Evolutionary conservation across 2,329 filamentous ascomycete species (phyloP), one percentile per base, ranked within the genome.

Genomic region (Pseudocercospora musae): DNA sequence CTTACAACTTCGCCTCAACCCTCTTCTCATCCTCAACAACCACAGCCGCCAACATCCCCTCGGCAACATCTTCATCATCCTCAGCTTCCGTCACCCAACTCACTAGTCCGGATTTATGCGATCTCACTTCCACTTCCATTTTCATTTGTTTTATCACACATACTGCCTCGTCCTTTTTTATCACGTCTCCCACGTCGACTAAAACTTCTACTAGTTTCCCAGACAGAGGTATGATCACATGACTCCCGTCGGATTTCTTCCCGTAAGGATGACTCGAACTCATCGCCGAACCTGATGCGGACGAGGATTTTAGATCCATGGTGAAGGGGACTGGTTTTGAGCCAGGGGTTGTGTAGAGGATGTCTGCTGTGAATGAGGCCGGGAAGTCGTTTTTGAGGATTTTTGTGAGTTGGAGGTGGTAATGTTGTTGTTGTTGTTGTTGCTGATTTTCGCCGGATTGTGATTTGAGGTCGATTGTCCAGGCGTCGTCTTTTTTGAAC

Each of bases 101-200:
- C 4, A 85, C 78, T 1, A 69, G 71, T 0, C 85, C 85, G 0
- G 76, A 75, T 4, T 77, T 76, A 15, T 78, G 76, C 59, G 78
- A 79, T 21, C 86, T 73, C 2, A 89, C 81, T 68, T 88, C 86
- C n/a, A 88, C 73, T 66, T 89, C 86, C 86, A 88, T 89, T 74
- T 88, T 88, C 85, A 88, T 88, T 73, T 88, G 86, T 72, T 84
- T 83, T 20, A 88, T 81, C 18, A 88, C 84, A 7, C 77, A 83
- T 66, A 88, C 76, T 0, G 82, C 74, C 42, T 87, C 81, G 1
- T 84, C 83, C 63, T 81, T 76, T 20, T 71, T 72, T 0, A 85
- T 74, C 6, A 71, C 66, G 62, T 85, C 82, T 0, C 83, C 83
- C 3, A 79, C 78, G 5, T 83, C 78, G 0, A 88, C 84, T 2